phyloP scores from a whole-genome alignment of 768 basidiomycete species.

The Pulveroboletus sp. region DNA sequence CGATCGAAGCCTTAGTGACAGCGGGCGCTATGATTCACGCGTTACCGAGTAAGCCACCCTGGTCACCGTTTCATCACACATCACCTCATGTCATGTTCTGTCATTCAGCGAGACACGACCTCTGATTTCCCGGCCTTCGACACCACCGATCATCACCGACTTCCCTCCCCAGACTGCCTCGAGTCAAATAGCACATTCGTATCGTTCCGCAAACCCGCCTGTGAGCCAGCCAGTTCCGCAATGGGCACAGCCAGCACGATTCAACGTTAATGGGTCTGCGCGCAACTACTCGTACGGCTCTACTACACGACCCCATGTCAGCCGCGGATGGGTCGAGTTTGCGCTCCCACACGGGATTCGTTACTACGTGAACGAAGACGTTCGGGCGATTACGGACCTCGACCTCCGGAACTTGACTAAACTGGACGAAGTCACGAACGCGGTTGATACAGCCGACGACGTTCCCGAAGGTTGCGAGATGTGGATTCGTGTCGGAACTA shows the following conservation, averaged over 20 bases:
- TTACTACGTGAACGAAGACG: slow-evolving; percentile 65
- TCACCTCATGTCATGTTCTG: not conserved
- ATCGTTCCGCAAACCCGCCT: slow-evolving; percentile 14
- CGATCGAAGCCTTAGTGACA: slow-evolving; percentile 15
- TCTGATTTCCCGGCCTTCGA: slow-evolving; percentile 38
- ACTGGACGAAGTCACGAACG: slow-evolving; percentile 40
- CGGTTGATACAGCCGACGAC: slow-evolving; percentile 25
- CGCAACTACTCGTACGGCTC: slow-evolving; percentile 27
- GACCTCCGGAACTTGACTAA: slow-evolving; percentile 52
- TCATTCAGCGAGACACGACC: slow-evolving; percentile 48
- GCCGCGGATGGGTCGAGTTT: slow-evolving; percentile 71
- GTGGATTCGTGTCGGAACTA: slow-evolving; percentile 51
- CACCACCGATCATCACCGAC: slow-evolving; percentile 26
- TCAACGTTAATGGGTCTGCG: slow-evolving; percentile 29
- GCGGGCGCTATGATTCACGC: slow-evolving; percentile 8
- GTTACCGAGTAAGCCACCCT: slow-evolving; percentile 24
- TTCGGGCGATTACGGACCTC: slow-evolving; percentile 64
- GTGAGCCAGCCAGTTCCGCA: slow-evolving; percentile 28
- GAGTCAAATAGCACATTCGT: slow-evolving; percentile 22
- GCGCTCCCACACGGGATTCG: slow-evolving; percentile 65
- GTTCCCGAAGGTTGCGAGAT: slow-evolving; percentile 49
- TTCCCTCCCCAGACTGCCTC: slow-evolving; percentile 18
- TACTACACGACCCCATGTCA: slow-evolving; percentile 17
- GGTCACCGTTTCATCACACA: too few species aligned
- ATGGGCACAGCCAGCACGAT: slow-evolving; percentile 23